Evolutionary conservation across 2,329 filamentous ascomycete genomes (phyloP), one percentile per base, ranked within the genome.

Genomic region (Paraphoma sp.): DNA sequence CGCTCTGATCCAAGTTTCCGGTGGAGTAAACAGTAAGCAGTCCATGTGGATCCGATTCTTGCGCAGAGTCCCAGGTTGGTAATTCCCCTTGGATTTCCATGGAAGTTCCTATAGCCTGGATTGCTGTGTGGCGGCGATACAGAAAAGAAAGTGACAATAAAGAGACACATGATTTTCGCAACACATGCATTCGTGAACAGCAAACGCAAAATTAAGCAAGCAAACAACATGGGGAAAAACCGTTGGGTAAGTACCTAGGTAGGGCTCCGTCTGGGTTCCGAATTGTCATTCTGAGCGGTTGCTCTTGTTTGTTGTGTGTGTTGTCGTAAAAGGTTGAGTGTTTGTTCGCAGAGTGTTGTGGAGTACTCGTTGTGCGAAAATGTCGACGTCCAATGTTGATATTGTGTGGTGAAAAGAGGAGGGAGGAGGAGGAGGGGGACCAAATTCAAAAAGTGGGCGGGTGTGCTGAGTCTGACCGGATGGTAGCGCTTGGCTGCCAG

Each of bases 281-380:
- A 78, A 72, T 72, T 76, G 74, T 74, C 75, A 78, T 78, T 70
- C 73, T 78, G 75, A 77, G 71, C 73, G 69, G 71, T 70, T 70
- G 74, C 73, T 76, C 73, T 71, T 69, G 60, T 60, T 53, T 64
- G 51, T 53, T 61, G 69, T 42, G 33, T 30, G 9, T 23, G 30
- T 44, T 29, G 38, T 48, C 30, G n/a, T 48, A 29, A 33, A 42
- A 16, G 12, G 33, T 53, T 30, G 45, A 31, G 42, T 51, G 43
- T 46, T 48, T 43, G 29, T 23, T 36, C 33, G 41, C 41, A 42
- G 38, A 31, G 40, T 29, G 33, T 49, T 10, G 52, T 50, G 17
- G 51, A 54, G 38, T 54, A 51, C 41, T 41, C 55, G 55, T 56
- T 54, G 57, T 58, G 60, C 54, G 55, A 57, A 54, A 47, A 55